Evolutionary conservation across 192 early-diverging fungal genomes (phyloP).

Genomic region (Mortierella alpina): DNA sequence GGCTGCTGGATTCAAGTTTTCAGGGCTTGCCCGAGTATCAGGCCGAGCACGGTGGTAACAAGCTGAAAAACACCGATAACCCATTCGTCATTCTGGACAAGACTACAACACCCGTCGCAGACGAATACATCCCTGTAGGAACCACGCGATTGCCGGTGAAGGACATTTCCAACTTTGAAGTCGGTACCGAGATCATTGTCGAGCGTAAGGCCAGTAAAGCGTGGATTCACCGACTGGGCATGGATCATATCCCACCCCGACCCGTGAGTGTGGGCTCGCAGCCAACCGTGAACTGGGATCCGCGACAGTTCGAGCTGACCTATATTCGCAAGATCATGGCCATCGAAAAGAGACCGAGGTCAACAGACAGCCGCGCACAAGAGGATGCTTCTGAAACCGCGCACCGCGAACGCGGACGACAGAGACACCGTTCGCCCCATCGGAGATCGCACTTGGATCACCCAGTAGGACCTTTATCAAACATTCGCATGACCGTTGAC

Average conservation of each 20-base stretch:
- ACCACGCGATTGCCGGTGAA: constrained; percentile 17
- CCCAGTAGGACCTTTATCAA: not conserved
- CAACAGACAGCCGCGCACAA: not conserved
- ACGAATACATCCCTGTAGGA: constrained; percentile 29
- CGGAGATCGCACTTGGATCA: too few relatives aligned
- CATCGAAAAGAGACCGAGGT: constrained; percentile 6
- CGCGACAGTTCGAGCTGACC: constrained; percentile 5
- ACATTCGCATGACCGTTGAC: not conserved
- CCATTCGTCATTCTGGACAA: constrained; percentile 14
- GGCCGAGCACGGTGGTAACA: not conserved
- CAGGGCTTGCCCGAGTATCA: constrained; percentile 30
- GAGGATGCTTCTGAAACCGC: not conserved
- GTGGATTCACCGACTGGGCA: constrained; percentile 25
- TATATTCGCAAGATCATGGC: constrained; percentile 27
- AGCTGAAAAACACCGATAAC: constrained; percentile 6
- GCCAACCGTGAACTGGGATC: constrained; percentile 21
- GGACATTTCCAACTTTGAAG: constrained; percentile 17
- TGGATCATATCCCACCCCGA: constrained; percentile 26
- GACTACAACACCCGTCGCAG: not conserved
- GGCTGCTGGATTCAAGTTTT: constrained; percentile 25
- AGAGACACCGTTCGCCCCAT: too few relatives aligned
- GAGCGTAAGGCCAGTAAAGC: not conserved
- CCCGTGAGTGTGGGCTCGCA: not conserved
- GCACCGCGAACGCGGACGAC: not conserved
- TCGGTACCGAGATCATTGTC: constrained; percentile 15